Conservation (phyloP, 495 filamentous ascomycete genomes). For the Baudoinia panamericana region DNA sequence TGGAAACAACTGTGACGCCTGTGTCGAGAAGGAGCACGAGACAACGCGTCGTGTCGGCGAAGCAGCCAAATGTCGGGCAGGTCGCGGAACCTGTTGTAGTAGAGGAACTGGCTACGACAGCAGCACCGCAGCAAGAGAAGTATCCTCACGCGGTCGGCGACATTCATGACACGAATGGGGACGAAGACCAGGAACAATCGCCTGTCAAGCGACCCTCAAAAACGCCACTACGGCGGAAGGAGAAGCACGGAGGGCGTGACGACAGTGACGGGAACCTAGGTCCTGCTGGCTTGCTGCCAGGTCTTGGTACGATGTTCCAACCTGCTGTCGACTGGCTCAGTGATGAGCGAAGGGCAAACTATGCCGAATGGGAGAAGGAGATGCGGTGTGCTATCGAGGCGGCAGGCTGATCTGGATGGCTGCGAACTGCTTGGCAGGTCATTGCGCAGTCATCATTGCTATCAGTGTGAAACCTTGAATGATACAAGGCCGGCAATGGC, state of each 20-base stretch:
- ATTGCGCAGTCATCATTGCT: no score
- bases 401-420: no score
- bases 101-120: not conserved
- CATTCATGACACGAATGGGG: constrained; percentile 21
- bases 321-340: constrained; percentile 69
- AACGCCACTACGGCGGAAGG: constrained; percentile 16
- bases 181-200: constrained; percentile 11
- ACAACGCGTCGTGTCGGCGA: not conserved
- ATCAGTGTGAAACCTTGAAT: no score
- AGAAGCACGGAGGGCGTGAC: constrained; percentile 12
- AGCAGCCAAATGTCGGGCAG: constrained; percentile 36
- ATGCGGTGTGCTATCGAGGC: no score
- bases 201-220: constrained; percentile 6
- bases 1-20: constrained; percentile 48
- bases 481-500: no score
- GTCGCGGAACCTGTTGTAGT: constrained; percentile 16
- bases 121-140: not conserved
- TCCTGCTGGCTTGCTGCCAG: constrained; percentile 34
- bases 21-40: no score
- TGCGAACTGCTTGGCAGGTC: not conserved
- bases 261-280: constrained; percentile 14
- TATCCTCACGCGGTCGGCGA: no score
- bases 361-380: constrained; percentile 55
- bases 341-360: constrained; percentile 53
- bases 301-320: constrained; percentile 72